These are phyloP conservation scores for Paraleonurus japonicus DNA, from an alignment of 257 asterid species.

Conservation along the genomic window DNA sequence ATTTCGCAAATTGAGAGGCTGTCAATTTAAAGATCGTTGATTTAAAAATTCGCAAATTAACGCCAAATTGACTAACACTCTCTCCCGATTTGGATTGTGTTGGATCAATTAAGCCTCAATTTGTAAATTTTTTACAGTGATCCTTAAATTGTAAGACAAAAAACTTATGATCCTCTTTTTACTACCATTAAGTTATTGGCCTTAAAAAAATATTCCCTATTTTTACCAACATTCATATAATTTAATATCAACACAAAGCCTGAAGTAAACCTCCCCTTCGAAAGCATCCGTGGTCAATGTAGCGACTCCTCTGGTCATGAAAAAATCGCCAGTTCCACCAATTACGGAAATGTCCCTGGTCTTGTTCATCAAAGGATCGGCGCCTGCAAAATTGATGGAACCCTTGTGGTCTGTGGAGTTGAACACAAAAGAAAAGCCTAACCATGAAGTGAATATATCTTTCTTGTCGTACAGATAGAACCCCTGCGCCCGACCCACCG, in stretches of 20 bases:
- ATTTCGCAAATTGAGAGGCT: no score
- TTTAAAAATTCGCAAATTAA: no score
- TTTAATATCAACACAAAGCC: slow-evolving; percentile 60
- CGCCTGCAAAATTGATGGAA: slow-evolving; percentile 61
- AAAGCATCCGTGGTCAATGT: slow-evolving; percentile 63
- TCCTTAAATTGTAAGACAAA: no score
- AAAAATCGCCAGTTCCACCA: slow-evolving; percentile 89
- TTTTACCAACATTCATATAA: slow-evolving; percentile 84
- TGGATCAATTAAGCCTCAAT: no score
- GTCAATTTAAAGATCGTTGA: no score
- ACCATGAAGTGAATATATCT: slow-evolving; percentile 53
- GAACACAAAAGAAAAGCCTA: slow-evolving; percentile 65
- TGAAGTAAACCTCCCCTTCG: slow-evolving; percentile 68
- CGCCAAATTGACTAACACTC: no score
- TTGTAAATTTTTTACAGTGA: no score
- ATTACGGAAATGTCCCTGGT: slow-evolving; percentile 75
- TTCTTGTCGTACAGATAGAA: slow-evolving; percentile 58
- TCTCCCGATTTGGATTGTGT: no score
- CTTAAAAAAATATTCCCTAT: no score
- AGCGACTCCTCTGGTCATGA: slow-evolving; percentile 82
- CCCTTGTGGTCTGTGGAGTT: slow-evolving; percentile 63
- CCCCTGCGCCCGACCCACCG: slow-evolving; percentile 85
- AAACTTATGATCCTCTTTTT: no score
- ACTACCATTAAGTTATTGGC: no score
- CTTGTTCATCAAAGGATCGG: slow-evolving; percentile 74